Conservation (phyloP, 192 early-diverging fungal species). For the Coemansia sp. region DNA sequence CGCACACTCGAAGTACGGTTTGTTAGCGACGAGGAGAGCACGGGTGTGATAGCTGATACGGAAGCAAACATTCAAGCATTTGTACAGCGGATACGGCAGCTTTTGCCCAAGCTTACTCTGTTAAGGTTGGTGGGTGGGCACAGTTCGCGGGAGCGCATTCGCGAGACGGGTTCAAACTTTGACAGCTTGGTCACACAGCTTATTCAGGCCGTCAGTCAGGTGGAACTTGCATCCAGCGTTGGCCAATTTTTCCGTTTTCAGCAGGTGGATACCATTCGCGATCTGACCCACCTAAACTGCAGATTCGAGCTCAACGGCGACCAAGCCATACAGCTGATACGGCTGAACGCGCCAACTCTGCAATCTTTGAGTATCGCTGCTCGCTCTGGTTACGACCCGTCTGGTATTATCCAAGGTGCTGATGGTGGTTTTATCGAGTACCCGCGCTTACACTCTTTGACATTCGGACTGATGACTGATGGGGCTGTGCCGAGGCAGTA, state of each 20-base stretch:
- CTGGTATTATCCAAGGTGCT: background rate
- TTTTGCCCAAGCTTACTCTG: background rate
- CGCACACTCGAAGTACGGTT: background rate
- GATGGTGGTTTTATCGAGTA: background rate
- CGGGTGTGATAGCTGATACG: too few species aligned
- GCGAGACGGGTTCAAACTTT: background rate
- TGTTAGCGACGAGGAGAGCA: background rate
- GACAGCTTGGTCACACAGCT: background rate
- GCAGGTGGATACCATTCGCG: background rate
- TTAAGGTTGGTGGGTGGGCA: background rate
- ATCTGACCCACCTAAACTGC: background rate
- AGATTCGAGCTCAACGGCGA: background rate
- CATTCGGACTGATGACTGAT: background rate
- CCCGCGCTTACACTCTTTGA: background rate
- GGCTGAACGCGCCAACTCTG: background rate
- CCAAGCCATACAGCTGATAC: background rate
- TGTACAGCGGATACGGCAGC: background rate
- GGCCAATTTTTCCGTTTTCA: background rate
- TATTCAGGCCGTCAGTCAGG: background rate
- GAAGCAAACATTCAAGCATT: background rate
- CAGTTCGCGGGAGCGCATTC: background rate
- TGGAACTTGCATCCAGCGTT: background rate
- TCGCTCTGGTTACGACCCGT: background rate
- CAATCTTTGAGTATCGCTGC: background rate
- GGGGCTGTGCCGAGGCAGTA: background rate